Evolutionary conservation across 2,329 filamentous ascomycete species (phyloP).

Genomic region (Verticillium dahliae): DNA sequence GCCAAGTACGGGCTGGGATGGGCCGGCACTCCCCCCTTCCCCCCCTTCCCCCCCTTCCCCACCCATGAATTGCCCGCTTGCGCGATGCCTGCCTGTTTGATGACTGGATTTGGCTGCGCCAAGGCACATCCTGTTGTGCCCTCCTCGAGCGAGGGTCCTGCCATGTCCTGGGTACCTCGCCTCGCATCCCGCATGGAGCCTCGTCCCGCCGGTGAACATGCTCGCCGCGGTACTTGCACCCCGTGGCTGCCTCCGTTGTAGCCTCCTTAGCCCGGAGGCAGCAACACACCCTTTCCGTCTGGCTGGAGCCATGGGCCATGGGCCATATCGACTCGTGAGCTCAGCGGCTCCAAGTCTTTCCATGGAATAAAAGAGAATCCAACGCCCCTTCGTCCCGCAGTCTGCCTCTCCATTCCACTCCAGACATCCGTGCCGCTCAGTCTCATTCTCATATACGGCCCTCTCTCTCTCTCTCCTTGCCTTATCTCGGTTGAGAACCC

Average conservation of each 20-base stretch:
- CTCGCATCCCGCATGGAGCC: neutral
- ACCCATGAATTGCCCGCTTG: neutral
- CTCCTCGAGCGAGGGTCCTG: neutral
- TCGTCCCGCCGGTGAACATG: neutral
- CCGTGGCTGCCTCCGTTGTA: neutral
- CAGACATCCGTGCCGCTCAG: neutral
- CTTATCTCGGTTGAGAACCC: neutral
- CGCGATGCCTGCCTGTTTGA: neutral
- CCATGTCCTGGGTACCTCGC: neutral
- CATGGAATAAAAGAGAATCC: neutral
- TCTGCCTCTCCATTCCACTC: neutral
- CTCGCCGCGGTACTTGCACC: neutral
- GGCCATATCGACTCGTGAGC: neutral
- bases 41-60: neutral
- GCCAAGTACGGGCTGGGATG: neutral
- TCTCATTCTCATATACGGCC: no score
- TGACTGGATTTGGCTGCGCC: neutral
- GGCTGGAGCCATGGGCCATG: neutral
- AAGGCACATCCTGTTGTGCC: neutral
- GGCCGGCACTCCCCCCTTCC: neutral
- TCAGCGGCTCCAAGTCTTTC: neutral
- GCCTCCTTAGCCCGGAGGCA: neutral
- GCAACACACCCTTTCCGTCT: neutral
- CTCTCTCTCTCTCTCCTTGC: neutral
- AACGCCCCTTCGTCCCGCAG: neutral